Evolutionary conservation across 2,329 filamentous ascomycete species (phyloP), one percentile per base, ranked within the genome.

Genomic region (Leptographium radiaticola): DNA sequence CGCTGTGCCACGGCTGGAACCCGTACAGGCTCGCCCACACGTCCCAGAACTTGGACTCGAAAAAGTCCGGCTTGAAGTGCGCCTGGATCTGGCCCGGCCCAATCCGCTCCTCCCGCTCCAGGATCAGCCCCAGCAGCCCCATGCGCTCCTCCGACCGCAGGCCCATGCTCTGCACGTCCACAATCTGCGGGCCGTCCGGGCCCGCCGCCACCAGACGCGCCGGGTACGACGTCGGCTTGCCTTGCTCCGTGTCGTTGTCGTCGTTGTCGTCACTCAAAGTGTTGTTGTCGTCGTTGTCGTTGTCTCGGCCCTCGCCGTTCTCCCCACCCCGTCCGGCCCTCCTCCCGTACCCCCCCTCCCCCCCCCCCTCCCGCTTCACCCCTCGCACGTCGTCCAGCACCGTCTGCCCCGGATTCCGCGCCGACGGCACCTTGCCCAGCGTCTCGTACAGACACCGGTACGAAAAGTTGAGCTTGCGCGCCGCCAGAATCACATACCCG

Each of bases 1-100:
- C 63, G 53, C 62, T 64, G 55, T 66, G 63, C 60, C 64, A 65
- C 25, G 63, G 62, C 56, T 64, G 59, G 56, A 65, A 66, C 9
- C 61, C 62, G 56, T 61, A 65, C 58, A 63, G 63, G 18, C 61
- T 65, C 38, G 59, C 60, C 64, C 64, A 65, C 56, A 64, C 62
- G 44, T 61, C 63, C 64, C 64, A 65, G 56, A 65, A 65, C 49
- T 63, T 63, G n/a, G 59, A 61, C 53, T 61, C 52, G 53, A 65
- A 65, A 47, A 65, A 65, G 15, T 53, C 56, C 13, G 57, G 57
- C 51, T 52, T 39, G 53, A 58, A 58, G 49, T 56, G 56, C 11
- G 56, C 48, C 54, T 59, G 57, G 48, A 59, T 59, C 53, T 59
- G 52, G 10, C 54, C 43, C 46, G 53, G 47, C 36, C 44, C 56